Evolutionary conservation across 73 alveolate species (phyloP).

Genomic region (Durusdinium trenchii): DNA sequence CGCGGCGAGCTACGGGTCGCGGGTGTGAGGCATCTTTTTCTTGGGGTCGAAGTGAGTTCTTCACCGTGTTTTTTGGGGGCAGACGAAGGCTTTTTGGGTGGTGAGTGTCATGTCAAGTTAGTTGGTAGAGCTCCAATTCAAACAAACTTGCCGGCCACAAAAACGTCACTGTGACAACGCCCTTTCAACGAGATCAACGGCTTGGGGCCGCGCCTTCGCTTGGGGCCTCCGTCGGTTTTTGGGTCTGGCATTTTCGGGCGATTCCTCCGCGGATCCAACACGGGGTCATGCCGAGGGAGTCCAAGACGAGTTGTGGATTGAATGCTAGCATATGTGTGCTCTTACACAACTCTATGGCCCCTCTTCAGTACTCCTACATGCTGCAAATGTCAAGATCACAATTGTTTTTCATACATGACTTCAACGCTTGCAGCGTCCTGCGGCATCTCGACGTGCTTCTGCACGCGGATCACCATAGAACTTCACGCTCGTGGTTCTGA

Average conservation of each 20-base stretch:
- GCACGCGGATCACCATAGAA: constrained; percentile 46
- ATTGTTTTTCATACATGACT: no score
- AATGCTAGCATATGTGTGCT: no score
- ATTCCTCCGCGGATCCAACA: no score
- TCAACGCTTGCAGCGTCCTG: no score
- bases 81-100: background rate
- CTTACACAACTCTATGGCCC: no score
- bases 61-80: background rate
- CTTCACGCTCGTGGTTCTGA: no score
- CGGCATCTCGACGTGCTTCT: constrained; percentile 58
- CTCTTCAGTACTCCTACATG: no score
- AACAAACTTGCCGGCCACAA: background rate
- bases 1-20: background rate
- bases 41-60: background rate
- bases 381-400: no score
- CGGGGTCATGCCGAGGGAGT: no score
- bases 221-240: no score
- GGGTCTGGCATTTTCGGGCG: no score
- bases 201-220: background rate
- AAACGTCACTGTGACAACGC: background rate
- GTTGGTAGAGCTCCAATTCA: background rate
- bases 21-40: background rate
- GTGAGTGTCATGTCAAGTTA: background rate
- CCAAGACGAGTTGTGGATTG: no score
- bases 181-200: background rate